Evolutionary conservation across 441 rosid genomes (phyloP), one percentile per base, ranked within the genome.

Genomic region (Isatis lusitanica): DNA sequence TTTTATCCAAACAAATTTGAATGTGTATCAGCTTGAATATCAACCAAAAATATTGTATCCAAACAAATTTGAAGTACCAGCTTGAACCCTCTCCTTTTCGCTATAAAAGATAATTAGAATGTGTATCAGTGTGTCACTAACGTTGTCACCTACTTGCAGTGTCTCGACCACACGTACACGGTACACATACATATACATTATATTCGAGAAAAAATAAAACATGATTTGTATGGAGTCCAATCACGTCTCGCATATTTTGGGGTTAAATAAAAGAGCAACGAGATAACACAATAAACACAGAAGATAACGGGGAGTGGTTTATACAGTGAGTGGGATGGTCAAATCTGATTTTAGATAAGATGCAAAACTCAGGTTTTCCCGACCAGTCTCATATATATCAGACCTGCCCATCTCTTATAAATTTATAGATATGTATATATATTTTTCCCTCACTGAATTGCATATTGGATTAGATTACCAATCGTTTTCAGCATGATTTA

Each of bases 321-420:
- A 36, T 12, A 63, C 65, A 70, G 51, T 10, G 71, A 50, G 63
- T 71, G 72, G 68, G 72, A 71, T 77, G 72, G 73, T 70, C 76
- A 77, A 76, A 68, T 43, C 50, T 62, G 73, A 52, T 21, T 56
- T 33, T 47, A 15, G 78, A 74, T 74, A 74, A 74, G 78, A 74
- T 66, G 55, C 55, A 62, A 74, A 74, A 42, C 21, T 59, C 55
- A 52, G 39, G 39, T 60, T 68, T 51, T 18, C 18, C 64, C 66
- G 43, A 75, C 69, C 78, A 75, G 74, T 68, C 64, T 3, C 40
- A 36, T 53, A 42, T 16, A 8, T 30, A n/a, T 11, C 65, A 75
- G 74, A 44, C 74, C 74, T 68, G 38, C 70, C 79, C 79, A 68
- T 75, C 51, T 61, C 63, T 6, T 17, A 5, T 17, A 38, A 21